Base-by-base conservation (phyloP, 73 alveolate genomes). In the Halteria grandinella region DNA sequence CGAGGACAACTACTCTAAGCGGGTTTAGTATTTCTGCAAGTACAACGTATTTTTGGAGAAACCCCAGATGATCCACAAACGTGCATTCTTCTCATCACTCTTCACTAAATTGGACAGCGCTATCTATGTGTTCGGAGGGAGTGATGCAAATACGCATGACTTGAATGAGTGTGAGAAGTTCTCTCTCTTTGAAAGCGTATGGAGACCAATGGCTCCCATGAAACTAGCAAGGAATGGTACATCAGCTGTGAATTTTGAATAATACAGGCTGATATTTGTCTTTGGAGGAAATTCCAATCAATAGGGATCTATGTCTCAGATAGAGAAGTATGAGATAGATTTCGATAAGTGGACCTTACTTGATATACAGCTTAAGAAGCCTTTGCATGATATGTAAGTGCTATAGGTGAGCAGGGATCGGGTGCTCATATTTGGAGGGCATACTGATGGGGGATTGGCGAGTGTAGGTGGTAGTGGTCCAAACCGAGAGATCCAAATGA, bases 31-130 rank as follows among this genome's bases (percentile, higher is more conserved):
- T 17, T 84, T 84, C 75, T 43, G 69, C 21, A 55, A 55, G 27
- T 84, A 84, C 53, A 27, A 51, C 5, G 14, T 25, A 0, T 75
- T 84, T 36, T 36, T 33, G 2, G 93, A 84, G 40, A 75, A 64
- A 43, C 62, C 93, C 4, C 93, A 88, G n/a, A 84, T 84, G 93
- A 73, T 75, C 47, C 40, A 81, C 8, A 75, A 48, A 28, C 43
- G 88, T 4, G 88, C 93, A 5, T 75, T 75, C 83, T 75, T 84
- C 49, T 54, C 85, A 18, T 49, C 80, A 34, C 40, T 81, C 4
- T 84, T 76, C 57, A 50, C 76, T 14, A 39, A 17, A 27, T 17
- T 62, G 12, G 93, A 84, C 43, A 55, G 54, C 75, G 57, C 85
- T 7, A 49, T 84, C 1, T 75, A 75, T 27, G 76, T 40, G 7